Evolutionary conservation across 106 monocot genomes (phyloP).

Genomic region (Ottelia alismoides): DNA sequence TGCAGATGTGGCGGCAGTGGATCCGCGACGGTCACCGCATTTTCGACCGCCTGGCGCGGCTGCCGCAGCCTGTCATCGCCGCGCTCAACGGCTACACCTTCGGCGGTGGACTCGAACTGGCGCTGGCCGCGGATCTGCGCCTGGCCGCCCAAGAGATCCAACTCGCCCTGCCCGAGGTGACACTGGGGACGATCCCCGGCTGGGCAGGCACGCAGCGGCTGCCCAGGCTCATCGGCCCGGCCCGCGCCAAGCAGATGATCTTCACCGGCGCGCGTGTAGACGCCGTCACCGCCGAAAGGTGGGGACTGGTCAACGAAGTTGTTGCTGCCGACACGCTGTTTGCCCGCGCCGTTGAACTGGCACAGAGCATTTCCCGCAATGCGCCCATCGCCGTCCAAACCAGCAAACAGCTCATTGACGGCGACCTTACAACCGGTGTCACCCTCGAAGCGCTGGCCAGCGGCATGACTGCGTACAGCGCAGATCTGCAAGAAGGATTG

Average conservation of each 20-base stretch:
- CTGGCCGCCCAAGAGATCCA: not conserved
- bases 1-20: too few relatives aligned
- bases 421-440: too few relatives aligned
- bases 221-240: not conserved
- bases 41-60: not conserved
- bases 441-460: too few relatives aligned
- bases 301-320: not conserved
- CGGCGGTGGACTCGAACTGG: not conserved
- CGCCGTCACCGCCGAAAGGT: not conserved
- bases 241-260: not conserved
- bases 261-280: not conserved
- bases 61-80: not conserved
- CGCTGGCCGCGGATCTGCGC: not conserved
- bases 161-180: not conserved
- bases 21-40: not conserved
- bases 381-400: not conserved
- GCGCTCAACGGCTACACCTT: not conserved
- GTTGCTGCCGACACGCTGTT: not conserved
- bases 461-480: too few relatives aligned
- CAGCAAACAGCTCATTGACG: too few relatives aligned
- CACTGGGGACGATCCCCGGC: not conserved
- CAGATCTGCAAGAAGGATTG: too few relatives aligned
- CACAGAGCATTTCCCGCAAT: not conserved
- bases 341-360: not conserved
- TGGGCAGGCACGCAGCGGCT: not conserved